Percentiles rank a stretch among this genome's conserved stretches.
Evolutionary conservation across 345 rosid genomes (phyloP).

Genomic region (Salix purpurea): DNA sequence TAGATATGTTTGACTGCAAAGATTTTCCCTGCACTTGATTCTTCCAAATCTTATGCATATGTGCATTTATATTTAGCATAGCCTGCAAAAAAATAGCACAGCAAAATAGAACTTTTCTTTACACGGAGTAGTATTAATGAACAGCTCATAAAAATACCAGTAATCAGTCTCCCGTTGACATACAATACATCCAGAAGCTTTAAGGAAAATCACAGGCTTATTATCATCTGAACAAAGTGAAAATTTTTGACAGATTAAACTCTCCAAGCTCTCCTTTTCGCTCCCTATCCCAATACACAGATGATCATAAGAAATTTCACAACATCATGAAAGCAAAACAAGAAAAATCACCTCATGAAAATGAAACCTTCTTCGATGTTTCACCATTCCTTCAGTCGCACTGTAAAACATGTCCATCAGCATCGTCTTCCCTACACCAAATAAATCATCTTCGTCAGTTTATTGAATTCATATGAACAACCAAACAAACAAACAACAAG

Average conservation of each 20-base stretch:
- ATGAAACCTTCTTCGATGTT: constrained; percentile 69
- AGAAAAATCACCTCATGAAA: constrained; percentile 69
- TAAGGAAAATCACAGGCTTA: neutral
- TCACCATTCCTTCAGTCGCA: constrained; percentile 58
- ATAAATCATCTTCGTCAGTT: neutral
- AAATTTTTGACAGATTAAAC: neutral
- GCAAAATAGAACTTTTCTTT: constrained; percentile 1
- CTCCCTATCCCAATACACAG: neutral
- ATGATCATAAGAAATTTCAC: neutral
- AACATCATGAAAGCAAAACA: constrained; percentile 8
- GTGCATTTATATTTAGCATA: constrained; percentile 83
- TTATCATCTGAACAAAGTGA: neutral
- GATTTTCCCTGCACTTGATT: constrained; percentile 62
- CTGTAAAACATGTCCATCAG: constrained; percentile 95
- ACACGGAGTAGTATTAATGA: neutral
- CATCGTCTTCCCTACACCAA: constrained; percentile 87
- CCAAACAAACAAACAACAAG: neutral
- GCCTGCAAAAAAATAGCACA: constrained; percentile 43
- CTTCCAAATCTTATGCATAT: constrained; percentile 87
- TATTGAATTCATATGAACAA: neutral
- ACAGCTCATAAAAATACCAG: neutral
- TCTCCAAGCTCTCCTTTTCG: neutral
- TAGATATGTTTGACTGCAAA: constrained; percentile 51
- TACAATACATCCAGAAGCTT: neutral
- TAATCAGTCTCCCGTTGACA: neutral